Percentiles rank a stretch among this genome's conserved stretches.
These are phyloP conservation scores for Tuctoria greenei DNA, from an alignment of 176 grass and related monocot species.

Conservation along the genomic window DNA sequence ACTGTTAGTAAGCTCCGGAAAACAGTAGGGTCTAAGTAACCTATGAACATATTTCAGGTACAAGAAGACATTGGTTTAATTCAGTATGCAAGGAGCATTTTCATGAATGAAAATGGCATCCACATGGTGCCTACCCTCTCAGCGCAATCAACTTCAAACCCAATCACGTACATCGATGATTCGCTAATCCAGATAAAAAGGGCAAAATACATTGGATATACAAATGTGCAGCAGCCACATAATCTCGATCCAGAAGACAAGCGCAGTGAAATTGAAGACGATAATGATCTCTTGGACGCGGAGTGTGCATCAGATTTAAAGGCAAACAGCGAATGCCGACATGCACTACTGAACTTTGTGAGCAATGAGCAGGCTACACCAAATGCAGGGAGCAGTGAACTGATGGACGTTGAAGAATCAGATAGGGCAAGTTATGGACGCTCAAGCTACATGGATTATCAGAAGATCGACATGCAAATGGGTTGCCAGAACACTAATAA, in stretches of 20 bases:
- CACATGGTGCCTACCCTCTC: conserved; percentile 53
- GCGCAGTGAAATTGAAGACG: not conserved
- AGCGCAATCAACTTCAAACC: conserved; percentile 77
- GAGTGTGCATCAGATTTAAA: conserved; percentile 43
- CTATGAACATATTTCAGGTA: conserved; percentile 49
- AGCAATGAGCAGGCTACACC: not conserved
- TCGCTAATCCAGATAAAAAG: conserved; percentile 10
- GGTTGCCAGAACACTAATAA: conserved; percentile 34
- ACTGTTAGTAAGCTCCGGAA: no score
- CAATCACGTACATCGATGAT: conserved; percentile 30
- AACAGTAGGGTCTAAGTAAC: not conserved
- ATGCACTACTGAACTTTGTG: not conserved
- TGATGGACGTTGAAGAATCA: conserved; percentile 55
- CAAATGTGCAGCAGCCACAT: conserved; percentile 16
- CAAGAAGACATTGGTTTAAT: conserved; percentile 63
- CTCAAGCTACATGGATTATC: conserved; percentile 56
- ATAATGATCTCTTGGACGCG: not conserved
- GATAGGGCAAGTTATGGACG: conserved; percentile 43
- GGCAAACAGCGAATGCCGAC: conserved; percentile 24
- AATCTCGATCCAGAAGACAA: not conserved
- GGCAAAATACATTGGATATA: not conserved
- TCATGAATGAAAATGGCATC: conserved; percentile 48
- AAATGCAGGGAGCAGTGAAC: conserved; percentile 30
- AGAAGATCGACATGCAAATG: conserved; percentile 41
- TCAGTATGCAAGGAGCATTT: conserved; percentile 62